A percentile compares a stretch with the other conserved stretches of the same genome.
Evolutionary conservation across 495 filamentous ascomycete species (phyloP).

Genomic region (Bryoglossum gracile): DNA sequence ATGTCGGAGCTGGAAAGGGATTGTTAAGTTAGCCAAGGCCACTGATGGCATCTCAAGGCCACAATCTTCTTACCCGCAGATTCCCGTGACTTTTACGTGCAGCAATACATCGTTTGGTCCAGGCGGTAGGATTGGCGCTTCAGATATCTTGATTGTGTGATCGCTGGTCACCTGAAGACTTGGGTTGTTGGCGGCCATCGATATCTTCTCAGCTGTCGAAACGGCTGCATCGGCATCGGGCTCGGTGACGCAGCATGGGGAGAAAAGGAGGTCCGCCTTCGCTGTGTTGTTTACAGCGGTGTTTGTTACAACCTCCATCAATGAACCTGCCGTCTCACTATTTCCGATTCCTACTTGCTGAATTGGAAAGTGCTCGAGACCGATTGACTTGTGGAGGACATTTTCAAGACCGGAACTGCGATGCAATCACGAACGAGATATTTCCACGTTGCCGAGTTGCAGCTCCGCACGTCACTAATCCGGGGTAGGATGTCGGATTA

Average conservation of each 20-base stretch:
- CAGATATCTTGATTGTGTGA: conserved; percentile 6
- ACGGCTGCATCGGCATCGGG: background rate
- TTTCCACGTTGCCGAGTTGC: background rate
- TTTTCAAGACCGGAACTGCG: too few species aligned
- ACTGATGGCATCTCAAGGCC: background rate
- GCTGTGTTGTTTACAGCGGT: background rate
- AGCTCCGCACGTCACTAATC: background rate
- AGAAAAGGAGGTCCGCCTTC: too few species aligned
- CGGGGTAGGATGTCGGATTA: background rate
- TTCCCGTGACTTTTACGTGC: conserved; percentile 11
- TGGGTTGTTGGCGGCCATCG: conserved; percentile 2
- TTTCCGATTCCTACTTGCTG: background rate
- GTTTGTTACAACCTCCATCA: background rate
- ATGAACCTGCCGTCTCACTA: background rate
- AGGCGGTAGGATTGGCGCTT: conserved; percentile 6
- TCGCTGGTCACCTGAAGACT: conserved; percentile 8
- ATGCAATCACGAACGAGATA: background rate
- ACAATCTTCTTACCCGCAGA: conserved; percentile 8
- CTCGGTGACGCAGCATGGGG: background rate
- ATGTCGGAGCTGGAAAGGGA: conserved; percentile 28
- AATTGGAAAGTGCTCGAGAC: background rate
- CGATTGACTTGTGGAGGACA: background rate
- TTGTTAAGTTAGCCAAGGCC: background rate
- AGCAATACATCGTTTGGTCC: conserved; percentile 9
- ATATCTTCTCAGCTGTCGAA: background rate